These are phyloP conservation scores for Baudoinia panamericana DNA, from an alignment of 495 filamentous ascomycete genomes.

Conservation along the genomic window DNA sequence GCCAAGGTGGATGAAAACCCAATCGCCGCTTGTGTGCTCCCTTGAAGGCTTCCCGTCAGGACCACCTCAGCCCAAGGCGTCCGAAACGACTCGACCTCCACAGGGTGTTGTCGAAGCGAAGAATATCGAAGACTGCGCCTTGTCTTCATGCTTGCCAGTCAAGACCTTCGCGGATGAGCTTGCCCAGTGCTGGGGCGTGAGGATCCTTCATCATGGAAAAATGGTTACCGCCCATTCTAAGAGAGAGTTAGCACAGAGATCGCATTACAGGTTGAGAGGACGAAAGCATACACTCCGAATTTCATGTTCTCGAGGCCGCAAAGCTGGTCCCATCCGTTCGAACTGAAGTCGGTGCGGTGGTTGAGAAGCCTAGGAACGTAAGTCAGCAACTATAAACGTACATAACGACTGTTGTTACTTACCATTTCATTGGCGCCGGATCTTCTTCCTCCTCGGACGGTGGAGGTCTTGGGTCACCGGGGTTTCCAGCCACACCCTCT, in stretches of 20 bases:
- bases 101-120: too few species aligned
- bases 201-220: constrained; percentile 49
- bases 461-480: constrained; percentile 50
- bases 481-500: constrained; percentile 64
- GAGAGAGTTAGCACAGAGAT: background rate
- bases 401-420: too few species aligned
- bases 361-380: too few species aligned
- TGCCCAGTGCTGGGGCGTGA: constrained; percentile 15
- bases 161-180: constrained; percentile 16
- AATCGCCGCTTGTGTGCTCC: background rate
- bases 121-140: background rate
- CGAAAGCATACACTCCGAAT: constrained; percentile 39
- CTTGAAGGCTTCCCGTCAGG: background rate
- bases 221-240: too few species aligned
- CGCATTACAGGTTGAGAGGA: too few species aligned
- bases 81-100: too few species aligned
- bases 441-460: constrained; percentile 36
- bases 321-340: constrained; percentile 69
- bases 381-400: too few species aligned
- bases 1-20: background rate
- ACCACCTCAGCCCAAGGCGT: too few species aligned
- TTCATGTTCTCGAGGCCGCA: constrained; percentile 50
- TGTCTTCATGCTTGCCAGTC: constrained; percentile 12
- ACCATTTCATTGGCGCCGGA: constrained; percentile 65
- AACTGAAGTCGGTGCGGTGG: constrained; percentile 63